Evolutionary conservation across 805 yeast species (phyloP).

Genomic region (Metschnikowia gelsemii): DNA sequence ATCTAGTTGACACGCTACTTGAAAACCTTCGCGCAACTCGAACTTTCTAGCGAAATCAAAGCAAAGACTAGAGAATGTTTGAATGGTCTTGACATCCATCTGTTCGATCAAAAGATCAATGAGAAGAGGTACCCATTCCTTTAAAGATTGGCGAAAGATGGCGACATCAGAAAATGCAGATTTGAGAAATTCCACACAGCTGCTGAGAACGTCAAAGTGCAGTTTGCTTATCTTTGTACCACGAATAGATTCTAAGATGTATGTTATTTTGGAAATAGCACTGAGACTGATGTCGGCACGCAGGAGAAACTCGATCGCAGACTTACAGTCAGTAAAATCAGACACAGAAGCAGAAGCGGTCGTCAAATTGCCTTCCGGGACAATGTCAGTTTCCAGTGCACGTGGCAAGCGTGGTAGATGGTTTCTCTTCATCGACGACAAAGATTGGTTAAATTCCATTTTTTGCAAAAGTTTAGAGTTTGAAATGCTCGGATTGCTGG

Average conservation of each 20-base stretch:
- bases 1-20: constrained; percentile 4
- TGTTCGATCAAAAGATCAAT: neutral
- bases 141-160: constrained; percentile 2
- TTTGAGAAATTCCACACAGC: neutral
- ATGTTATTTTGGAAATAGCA: neutral
- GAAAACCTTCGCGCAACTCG: constrained; percentile 4
- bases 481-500: neutral
- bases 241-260: neutral
- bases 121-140: constrained; percentile 3
- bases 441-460: too few species aligned
- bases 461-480: neutral
- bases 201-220: neutral
- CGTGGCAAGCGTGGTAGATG: too few species aligned
- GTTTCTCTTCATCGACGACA: too few species aligned
- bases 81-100: neutral
- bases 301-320: neutral
- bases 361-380: too few species aligned
- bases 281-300: neutral
- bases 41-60: constrained; percentile 11
- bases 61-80: constrained; percentile 11
- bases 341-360: neutral
- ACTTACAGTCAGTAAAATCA: neutral
- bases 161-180: neutral
- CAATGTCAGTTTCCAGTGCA: too few species aligned
- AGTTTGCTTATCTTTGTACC: neutral